Evolutionary conservation across 371 early-diverging fungal genomes (phyloP), one percentile per base, ranked within the genome.

Genomic region (Circinella umbellata): DNA sequence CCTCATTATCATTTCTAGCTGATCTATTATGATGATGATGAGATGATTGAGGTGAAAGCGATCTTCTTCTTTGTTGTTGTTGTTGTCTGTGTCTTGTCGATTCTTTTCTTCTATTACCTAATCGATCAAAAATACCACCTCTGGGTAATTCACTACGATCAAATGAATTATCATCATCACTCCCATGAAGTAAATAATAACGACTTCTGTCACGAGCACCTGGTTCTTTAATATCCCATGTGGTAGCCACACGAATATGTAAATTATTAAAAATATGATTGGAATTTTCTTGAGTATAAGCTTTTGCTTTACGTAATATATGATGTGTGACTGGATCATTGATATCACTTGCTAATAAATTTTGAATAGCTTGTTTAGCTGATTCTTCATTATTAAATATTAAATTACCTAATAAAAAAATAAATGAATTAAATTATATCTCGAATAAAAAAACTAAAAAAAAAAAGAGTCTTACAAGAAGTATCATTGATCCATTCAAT

Each of bases 401-500:
- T 7, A 82, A 63, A 63, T 80, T 80, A 60, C 81, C 81, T 81
- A 64, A 9, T 36, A 9, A 18, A 17, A 47, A n/a, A n/a, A n/a
- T n/a, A n/a, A n/a, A n/a, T n/a, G 17, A 36, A 75, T 64, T 13
- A 53, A 73, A 17, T 74, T 10, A 39, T 39, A 39, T 39, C 82
- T 84, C 73, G 87, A 88, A 8, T 80, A 79, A 0, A 81, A 72
- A 55, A 39, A 39, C 10, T 6, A 39, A 39, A 53, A 27, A 18
- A 11, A 47, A 27, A 36, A 75, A 64, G 15, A 53, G 75, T 17
- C 74, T 84, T 84, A 75, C 88, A 88, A 8, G 81, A 79, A 0
- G 82, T 73, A 57, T 88, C 88, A 59, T 88, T 81, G 61, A 88
- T 85, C 88, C 88, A 88, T 69, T 88, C 85, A 1, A 88, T 77